Base-by-base conservation (phyloP, 2,329 filamentous ascomycete genomes). In the Aphanoascus verrucosus region DNA sequence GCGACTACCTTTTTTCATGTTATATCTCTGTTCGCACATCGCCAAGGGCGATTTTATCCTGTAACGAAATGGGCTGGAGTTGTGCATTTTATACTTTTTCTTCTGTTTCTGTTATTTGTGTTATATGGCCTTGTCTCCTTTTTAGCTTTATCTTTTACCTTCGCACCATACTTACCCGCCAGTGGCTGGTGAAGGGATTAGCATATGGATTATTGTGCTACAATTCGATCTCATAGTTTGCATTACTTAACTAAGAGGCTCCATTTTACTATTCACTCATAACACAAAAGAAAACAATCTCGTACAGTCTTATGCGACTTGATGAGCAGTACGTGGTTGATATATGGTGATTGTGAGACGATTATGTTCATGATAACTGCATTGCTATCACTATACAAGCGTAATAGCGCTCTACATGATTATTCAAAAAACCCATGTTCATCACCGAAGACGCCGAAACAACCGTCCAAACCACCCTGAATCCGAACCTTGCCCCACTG, bases 11-110 rank as follows among this genome's bases (percentile, higher is more conserved):
- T n/a, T 15, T 53, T 53, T 42, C 34, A 34, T 42, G 37, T 49
- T 14, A 20, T 47, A 48, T 53, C 15, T 44, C 14, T 34, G 34
- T 48, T 23, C 42, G 34, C 51, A 43, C 35, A 35, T 43, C 11
- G 20, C 19, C 19, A 35, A 48, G 41, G 45, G 43, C 34, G 19
- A 35, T 15, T 53, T 35, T 42, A 52, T 42, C 20, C 49, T 23
- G 49, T 34, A 31, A 53, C 19, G 45, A 53, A 34, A 53, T 53
- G 51, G 51, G 46, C 46, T 44, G 45, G 45, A 43, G 52, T 52
- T 47, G 49, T 55, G 62, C 60, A 65, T 65, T 64, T 64, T 65
- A 28, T 28, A 63, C 62, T 67, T 62, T 61, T 62, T 63, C 53
- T 50, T 44, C 38, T 59, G 51, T 46, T 49, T 57, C 49, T 53